These are phyloP conservation scores for Plasmodium reichenowi DNA, from an alignment of 169 alveolate species.

Conservation along the genomic window DNA sequence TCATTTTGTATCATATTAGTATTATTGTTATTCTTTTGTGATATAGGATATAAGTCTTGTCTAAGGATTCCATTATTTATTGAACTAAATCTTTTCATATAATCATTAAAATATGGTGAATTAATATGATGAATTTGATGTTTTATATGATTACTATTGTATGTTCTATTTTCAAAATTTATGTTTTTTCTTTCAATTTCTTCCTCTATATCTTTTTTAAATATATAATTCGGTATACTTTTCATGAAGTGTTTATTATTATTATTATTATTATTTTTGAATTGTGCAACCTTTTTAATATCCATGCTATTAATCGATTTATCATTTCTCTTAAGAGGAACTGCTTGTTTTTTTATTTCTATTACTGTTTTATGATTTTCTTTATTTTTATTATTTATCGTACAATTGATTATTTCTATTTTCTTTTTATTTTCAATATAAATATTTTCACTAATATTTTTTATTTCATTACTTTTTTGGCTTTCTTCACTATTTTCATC, in stretches of 20 bases:
- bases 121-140: not conserved
- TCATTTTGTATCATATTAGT: not conserved
- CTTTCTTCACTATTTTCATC: conserved; percentile 18
- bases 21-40: not conserved
- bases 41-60: not conserved
- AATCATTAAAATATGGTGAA: not conserved
- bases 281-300: not conserved
- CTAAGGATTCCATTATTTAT: not conserved
- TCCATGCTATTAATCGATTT: not conserved
- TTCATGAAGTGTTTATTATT: not conserved
- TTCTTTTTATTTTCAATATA: conserved; percentile 17
- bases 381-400: conserved; percentile 8
- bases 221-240: not conserved
- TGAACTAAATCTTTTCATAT: conserved; percentile 18
- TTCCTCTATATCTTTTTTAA: not conserved
- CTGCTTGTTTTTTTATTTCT: conserved; percentile 16
- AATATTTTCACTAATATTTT: conserved; percentile 9
- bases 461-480: not conserved
- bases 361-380: not conserved
- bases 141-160: not conserved
- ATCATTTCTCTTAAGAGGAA: conserved; percentile 11
- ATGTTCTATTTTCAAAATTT: not conserved
- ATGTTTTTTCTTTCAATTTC: not conserved
- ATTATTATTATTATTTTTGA: not conserved
- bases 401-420: conserved; percentile 10